These are phyloP conservation scores for Globisporangium radiosum DNA, from an alignment of 352 stramenopile genomes.

Conservation along the genomic window DNA sequence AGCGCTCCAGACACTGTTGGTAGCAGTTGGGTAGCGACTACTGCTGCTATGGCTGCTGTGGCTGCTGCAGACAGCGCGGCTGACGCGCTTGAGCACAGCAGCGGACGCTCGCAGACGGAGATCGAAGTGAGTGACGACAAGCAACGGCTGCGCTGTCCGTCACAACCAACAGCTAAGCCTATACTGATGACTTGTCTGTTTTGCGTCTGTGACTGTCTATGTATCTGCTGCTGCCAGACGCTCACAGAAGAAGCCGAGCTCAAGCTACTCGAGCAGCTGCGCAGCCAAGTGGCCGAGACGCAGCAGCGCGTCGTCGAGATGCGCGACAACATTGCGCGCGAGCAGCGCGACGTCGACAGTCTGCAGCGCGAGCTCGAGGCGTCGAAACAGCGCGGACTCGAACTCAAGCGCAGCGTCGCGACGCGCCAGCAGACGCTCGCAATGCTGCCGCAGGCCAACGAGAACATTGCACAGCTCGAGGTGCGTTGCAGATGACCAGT, in stretches of 20 bases:
- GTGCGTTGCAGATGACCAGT: constrained; percentile 8
- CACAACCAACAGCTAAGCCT: no score
- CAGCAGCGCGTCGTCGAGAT: constrained; percentile 33
- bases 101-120: no score
- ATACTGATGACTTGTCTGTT: no score
- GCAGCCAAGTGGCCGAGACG: constrained; percentile 25
- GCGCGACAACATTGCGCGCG: constrained; percentile 28
- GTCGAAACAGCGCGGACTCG: constrained; percentile 18
- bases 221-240: background rate
- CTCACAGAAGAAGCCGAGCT: constrained; percentile 9
- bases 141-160: no score
- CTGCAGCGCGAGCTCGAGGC: constrained; percentile 29
- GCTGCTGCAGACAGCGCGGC: no score
- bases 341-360: constrained; percentile 20
- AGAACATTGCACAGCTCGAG: constrained; percentile 68
- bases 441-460: constrained; percentile 56
- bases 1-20: no score
- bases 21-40: no score
- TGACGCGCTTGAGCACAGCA: no score
- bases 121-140: no score
- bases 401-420: constrained; percentile 42
- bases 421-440: constrained; percentile 47
- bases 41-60: no score
- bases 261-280: constrained; percentile 22
- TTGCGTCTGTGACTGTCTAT: background rate